Conservation (phyloP, 805 yeast genomes). For the Nakazawaea wyomingensis region DNA sequence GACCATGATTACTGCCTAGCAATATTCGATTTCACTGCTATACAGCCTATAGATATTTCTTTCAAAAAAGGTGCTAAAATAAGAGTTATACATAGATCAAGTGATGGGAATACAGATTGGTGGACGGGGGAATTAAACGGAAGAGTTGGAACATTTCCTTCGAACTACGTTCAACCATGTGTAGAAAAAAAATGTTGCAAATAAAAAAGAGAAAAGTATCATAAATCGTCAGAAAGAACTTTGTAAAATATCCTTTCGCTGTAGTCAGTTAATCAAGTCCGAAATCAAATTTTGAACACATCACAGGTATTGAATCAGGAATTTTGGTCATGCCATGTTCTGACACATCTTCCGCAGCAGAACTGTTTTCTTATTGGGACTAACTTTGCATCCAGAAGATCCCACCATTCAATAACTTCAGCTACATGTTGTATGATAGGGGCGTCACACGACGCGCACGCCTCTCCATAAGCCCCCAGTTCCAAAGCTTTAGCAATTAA, state of each 20-base stretch:
- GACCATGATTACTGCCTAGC: constrained; percentile 34
- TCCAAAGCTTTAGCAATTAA: constrained; percentile 48
- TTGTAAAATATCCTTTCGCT: too few species aligned
- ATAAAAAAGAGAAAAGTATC: too few species aligned
- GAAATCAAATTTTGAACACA: too few species aligned
- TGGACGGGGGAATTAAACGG: constrained; percentile 44
- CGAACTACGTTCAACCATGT: constrained; percentile 46
- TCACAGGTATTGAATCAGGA: too few species aligned
- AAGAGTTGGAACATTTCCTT: constrained; percentile 38
- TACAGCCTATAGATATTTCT: constrained; percentile 36
- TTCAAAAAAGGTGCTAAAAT: constrained; percentile 40
- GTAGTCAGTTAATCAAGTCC: too few species aligned
- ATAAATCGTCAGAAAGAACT: too few species aligned
- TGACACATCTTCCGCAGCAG: constrained; percentile 47
- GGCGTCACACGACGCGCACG: constrained; percentile 45
- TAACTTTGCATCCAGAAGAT: constrained; percentile 41
- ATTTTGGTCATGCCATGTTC: constrained; percentile 22
- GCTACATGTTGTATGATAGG: constrained; percentile 53
- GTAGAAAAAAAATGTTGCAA: too few species aligned
- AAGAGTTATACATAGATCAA: constrained; percentile 24
- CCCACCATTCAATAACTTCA: constrained; percentile 66
- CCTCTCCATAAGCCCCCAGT: constrained; percentile 44
- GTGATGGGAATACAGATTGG: constrained; percentile 37
- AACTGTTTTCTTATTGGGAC: constrained; percentile 52
- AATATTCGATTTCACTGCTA: constrained; percentile 31